Percentiles rank a stretch among this genome's conserved stretches.
phyloP scores from a whole-genome alignment of 2,329 filamentous ascomycete species.

The Aspergillus costaricaensis region DNA sequence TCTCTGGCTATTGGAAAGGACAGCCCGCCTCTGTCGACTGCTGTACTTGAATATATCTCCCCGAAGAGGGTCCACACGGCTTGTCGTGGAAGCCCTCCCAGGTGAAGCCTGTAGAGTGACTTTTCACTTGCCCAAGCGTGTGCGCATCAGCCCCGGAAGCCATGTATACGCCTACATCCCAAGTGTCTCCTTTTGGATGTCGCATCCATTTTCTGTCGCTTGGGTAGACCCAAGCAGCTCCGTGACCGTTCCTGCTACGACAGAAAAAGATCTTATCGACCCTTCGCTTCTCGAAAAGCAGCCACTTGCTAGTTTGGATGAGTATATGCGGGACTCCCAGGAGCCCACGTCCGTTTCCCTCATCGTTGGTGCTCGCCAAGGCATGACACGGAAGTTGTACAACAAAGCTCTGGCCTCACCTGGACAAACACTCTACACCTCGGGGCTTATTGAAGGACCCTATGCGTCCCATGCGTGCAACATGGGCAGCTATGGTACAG shows the following conservation, averaged over 20 bases:
- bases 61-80: conserved; percentile 50
- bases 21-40: conserved; percentile 52
- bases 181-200: conserved; percentile 49
- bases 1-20: conserved; percentile 47
- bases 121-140: conserved; percentile 58
- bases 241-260: conserved; percentile 25
- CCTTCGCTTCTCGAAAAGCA: conserved; percentile 38
- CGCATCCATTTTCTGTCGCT: conserved; percentile 52
- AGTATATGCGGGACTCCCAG: conserved; percentile 24
- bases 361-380: conserved; percentile 62
- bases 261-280: conserved; percentile 20
- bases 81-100: conserved; percentile 61
- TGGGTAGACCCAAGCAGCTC: conserved; percentile 44
- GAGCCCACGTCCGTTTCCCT: conserved; percentile 53
- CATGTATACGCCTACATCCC: conserved; percentile 65
- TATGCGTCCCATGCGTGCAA: conserved; percentile 62
- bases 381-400: conserved; percentile 64
- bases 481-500: conserved; percentile 63
- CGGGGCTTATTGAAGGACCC: conserved; percentile 64
- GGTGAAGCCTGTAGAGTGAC: conserved; percentile 63
- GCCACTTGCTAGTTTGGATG: conserved; percentile 25
- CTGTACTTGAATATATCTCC: conserved; percentile 57
- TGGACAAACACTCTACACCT: conserved; percentile 53
- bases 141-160: conserved; percentile 57
- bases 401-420: conserved; percentile 55